Percentiles rank a stretch among this genome's conserved stretches.
Evolutionary conservation across 805 yeast species (phyloP).

Genomic region (Spathaspora girioi): DNA sequence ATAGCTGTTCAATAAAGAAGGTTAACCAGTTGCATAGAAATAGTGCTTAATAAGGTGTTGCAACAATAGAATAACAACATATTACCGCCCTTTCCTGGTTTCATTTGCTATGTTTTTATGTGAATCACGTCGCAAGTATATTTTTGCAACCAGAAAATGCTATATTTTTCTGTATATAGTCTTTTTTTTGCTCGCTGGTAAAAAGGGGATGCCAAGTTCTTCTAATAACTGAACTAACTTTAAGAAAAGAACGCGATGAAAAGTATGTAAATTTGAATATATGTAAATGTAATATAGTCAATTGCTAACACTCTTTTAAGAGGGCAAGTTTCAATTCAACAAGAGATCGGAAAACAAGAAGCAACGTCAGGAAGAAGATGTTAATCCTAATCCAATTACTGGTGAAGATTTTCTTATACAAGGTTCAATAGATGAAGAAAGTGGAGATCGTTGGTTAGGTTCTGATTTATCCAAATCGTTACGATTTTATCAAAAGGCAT

Average conservation of each 20-base stretch:
- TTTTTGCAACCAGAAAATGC: too few species aligned
- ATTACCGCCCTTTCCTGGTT: too few species aligned
- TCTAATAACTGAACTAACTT: too few species aligned
- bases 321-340: not conserved
- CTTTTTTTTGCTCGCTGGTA: too few species aligned
- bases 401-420: slow-evolving; percentile 52
- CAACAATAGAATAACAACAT: too few species aligned
- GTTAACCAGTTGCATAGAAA: too few species aligned
- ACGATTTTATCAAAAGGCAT: slow-evolving; percentile 62
- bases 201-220: too few species aligned
- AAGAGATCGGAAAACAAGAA: not conserved
- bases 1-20: too few species aligned
- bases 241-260: not conserved
- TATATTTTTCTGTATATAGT: too few species aligned
- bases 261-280: not conserved
- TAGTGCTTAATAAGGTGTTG: too few species aligned
- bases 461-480: slow-evolving; percentile 64
- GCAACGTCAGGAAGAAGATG: not conserved
- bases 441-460: slow-evolving; percentile 72
- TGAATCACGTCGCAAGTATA: too few species aligned
- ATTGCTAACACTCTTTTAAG: not conserved
- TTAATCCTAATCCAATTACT: slow-evolving; percentile 27
- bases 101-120: too few species aligned
- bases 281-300: not conserved
- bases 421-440: slow-evolving; percentile 63